A percentile compares a stretch with the other conserved stretches of the same genome.
These are phyloP conservation scores for Abortiporus biennis DNA, from an alignment of 1,284 basidiomycete species.

Conservation along the genomic window DNA sequence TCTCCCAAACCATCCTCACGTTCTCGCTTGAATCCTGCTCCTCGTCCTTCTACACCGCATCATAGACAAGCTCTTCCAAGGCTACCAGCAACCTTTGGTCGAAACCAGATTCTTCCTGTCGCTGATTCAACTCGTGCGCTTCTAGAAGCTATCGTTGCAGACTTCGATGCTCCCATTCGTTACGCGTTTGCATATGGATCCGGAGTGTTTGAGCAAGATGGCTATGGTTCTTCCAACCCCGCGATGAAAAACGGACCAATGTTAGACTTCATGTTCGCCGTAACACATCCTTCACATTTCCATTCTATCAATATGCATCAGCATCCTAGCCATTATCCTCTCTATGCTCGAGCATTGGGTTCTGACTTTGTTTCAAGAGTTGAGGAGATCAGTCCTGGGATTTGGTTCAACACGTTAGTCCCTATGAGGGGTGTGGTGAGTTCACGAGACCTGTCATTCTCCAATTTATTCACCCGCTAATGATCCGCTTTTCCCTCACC, in stretches of 20 bases:
- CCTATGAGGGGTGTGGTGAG: slow-evolving; percentile 79
- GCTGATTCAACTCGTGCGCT: slow-evolving; percentile 70
- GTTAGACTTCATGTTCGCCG: slow-evolving; percentile 95
- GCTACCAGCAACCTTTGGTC: slow-evolving; percentile 71
- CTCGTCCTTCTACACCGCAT: slow-evolving; percentile 43
- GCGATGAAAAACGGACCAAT: slow-evolving; percentile 54
- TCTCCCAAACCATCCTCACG: slow-evolving; percentile 19
- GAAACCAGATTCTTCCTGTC: slow-evolving; percentile 75
- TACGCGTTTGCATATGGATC: slow-evolving; percentile 96
- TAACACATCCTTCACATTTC: slow-evolving; percentile 88
- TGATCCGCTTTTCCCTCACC: too few species aligned
- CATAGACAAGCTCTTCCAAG: slow-evolving; percentile 38
- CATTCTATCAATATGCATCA: slow-evolving; percentile 93
- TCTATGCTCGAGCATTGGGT: slow-evolving; percentile 79
- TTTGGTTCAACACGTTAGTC: slow-evolving; percentile 94
- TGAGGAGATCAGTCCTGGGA: slow-evolving; percentile 79
- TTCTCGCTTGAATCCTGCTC: slow-evolving; percentile 40
- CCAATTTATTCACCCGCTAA: slow-evolving; percentile 5
- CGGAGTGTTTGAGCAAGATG: slow-evolving; percentile 86
- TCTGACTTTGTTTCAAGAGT: slow-evolving; percentile 71
- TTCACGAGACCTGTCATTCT: slow-evolving; percentile 17
- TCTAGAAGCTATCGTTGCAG: slow-evolving; percentile 68
- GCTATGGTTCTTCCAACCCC: slow-evolving; percentile 38
- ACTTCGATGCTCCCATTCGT: slow-evolving; percentile 82
- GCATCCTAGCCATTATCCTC: slow-evolving; percentile 85